Base-by-base conservation (phyloP, 495 filamentous ascomycete genomes). In the Neurospora tetraspora region DNA sequence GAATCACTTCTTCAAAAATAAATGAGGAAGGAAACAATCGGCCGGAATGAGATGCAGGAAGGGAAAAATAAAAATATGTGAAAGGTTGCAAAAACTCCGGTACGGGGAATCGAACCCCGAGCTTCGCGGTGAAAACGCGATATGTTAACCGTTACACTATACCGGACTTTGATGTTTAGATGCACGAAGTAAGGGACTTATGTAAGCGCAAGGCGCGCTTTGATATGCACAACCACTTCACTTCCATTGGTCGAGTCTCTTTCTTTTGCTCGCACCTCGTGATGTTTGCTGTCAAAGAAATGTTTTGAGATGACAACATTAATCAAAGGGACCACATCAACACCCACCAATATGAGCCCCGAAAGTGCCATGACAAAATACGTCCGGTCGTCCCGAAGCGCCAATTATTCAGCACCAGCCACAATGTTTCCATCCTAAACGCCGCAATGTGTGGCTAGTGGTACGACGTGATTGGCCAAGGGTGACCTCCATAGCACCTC, bases 91-190 rank as follows among this genome's bases (percentile, higher is more conserved):
- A 69, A 39, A 20, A 72, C 82, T 84, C 82, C 82, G 82, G 72
- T 83, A 83, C 82, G 82, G 82, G 82, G 82, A 84, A 83, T 84
- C 81, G 82, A 84, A 84, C 82, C 82, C 82, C 82, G 82, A 81
- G 82, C 82, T 80, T 81, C 82, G 80, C 82, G 82, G 82, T 84
- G 82, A 84, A 84, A 84, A 82, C 81, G 82, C 80, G 80, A 81
- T 82, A 84, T 83, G 81, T 84, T 83, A 77, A 77, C 82, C 82
- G 77, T 81, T 84, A 84, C 82, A 83, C 82, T 80, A 84, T 82
- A 83, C 73, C 82, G 82, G 82, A 83, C 53, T 65, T 65, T 36
- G 27, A 18, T 65, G 1, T 2, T 18, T 1, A 34, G 2, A 0
- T 9, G 3, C 0, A 18, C 2, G 0, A 18, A 65, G 27, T 65